Evolutionary conservation across 108 stramenopile genomes (phyloP).

Genomic region (Cyclotella kingstonii): DNA sequence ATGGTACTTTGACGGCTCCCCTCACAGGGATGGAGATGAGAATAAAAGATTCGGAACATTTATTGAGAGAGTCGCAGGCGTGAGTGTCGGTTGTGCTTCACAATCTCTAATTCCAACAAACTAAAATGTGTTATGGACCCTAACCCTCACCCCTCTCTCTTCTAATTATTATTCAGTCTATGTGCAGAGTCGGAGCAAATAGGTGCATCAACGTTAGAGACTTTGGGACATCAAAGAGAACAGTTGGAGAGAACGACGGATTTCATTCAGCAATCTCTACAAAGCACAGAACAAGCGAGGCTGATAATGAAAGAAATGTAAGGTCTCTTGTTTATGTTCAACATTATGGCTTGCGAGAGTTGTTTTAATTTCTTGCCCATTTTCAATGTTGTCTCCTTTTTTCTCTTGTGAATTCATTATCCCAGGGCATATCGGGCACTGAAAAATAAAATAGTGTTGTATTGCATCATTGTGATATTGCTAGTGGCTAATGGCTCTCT

Average conservation of each 20-base stretch:
- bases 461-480: slow-evolving; percentile 59
- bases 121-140: background rate
- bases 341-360: background rate
- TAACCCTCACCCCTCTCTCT: background rate
- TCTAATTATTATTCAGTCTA: slow-evolving; percentile 21
- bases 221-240: slow-evolving; percentile 76
- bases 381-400: background rate
- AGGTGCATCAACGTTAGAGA: slow-evolving; percentile 57
- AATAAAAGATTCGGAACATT: slow-evolving; percentile 62
- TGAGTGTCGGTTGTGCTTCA: slow-evolving; percentile 18
- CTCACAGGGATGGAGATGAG: slow-evolving; percentile 45
- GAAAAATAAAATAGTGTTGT: slow-evolving; percentile 60
- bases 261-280: slow-evolving; percentile 46
- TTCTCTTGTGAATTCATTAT: background rate
- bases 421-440: slow-evolving; percentile 53
- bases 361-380: background rate
- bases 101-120: background rate
- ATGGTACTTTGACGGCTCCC: slow-evolving; percentile 17
- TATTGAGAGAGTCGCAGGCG: slow-evolving; percentile 72
- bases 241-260: slow-evolving; percentile 59
- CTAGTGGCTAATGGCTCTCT: slow-evolving; percentile 51
- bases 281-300: slow-evolving; percentile 56
- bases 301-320: slow-evolving; percentile 58
- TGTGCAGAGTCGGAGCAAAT: slow-evolving; percentile 72
- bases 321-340: slow-evolving; percentile 12